phyloP scores from a whole-genome alignment of 2,329 filamentous ascomycete genomes.

The Aspergillus sp. region DNA sequence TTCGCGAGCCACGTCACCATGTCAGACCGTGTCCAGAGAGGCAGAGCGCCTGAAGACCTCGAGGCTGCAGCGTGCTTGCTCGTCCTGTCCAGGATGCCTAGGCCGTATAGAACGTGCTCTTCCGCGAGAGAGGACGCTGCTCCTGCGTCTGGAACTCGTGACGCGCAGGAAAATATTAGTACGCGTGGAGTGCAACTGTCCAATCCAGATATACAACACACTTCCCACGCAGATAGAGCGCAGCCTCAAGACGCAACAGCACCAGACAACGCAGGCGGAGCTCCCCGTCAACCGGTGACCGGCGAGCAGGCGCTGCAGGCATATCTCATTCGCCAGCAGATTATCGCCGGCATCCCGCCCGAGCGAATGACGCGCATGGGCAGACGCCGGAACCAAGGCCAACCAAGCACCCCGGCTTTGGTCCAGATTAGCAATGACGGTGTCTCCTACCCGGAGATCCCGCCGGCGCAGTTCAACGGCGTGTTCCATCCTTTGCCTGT shows the following conservation, averaged over 20 bases:
- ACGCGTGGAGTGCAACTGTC: no score
- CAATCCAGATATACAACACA: no score
- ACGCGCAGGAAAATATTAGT: no score
- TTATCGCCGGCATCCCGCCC: constrained; percentile 17
- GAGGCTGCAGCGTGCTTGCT: background rate
- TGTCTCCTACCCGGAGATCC: constrained; percentile 10
- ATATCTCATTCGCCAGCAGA: constrained; percentile 21
- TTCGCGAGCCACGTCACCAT: no score
- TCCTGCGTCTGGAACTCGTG: no score
- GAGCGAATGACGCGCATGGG: constrained; percentile 14
- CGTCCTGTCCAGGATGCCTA: background rate
- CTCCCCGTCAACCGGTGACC: no score
- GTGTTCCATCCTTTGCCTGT: constrained; percentile 6
- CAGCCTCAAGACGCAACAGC: no score
- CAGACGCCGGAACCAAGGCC: background rate
- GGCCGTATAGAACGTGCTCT: no score
- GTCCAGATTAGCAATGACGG: constrained; percentile 13
- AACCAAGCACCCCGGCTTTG: constrained; percentile 2
- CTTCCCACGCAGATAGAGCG: no score
- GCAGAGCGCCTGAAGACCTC: no score
- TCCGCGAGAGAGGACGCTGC: no score
- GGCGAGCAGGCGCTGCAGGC: constrained; percentile 11
- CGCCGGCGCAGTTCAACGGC: constrained; percentile 14
- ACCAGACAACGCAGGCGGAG: no score
- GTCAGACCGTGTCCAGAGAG: background rate